These are phyloP conservation scores for Puccinia novopanici DNA, from an alignment of 1,284 basidiomycete genomes.

Conservation along the genomic window DNA sequence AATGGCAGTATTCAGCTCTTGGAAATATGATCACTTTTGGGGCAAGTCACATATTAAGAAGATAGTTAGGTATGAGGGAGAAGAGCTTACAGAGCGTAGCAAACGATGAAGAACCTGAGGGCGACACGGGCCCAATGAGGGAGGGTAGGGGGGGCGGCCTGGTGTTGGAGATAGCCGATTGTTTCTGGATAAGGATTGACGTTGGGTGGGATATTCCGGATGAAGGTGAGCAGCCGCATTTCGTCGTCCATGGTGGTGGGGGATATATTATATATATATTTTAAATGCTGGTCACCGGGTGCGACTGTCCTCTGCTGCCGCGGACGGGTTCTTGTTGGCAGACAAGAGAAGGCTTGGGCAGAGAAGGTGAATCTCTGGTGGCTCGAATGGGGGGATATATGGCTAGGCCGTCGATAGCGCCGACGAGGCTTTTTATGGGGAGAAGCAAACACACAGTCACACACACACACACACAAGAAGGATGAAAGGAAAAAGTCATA, in stretches of 20 bases:
- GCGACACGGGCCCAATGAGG: conserved; percentile 28
- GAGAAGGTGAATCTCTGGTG: no score
- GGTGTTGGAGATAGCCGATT: conserved; percentile 4
- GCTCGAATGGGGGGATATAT: no score
- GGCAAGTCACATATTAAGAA: not conserved
- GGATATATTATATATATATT: no score
- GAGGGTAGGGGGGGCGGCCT: conserved; percentile 18
- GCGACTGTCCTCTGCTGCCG: not conserved
- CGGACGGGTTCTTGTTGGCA: no score
- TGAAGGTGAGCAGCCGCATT: conserved; percentile 19
- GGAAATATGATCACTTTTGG: not conserved
- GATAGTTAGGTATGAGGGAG: not conserved
- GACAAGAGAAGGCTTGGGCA: no score
- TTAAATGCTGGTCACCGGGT: conserved; percentile 1
- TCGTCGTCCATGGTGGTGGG: conserved; percentile 15
- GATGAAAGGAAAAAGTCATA: no score
- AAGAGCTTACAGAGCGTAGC: conserved; percentile 31
- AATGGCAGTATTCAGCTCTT: no score
- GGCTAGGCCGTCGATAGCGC: no score
- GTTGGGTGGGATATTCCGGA: conserved; percentile 1
- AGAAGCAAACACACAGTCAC: no score
- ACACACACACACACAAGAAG: no score
- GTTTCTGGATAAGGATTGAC: conserved; percentile 24
- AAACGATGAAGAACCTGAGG: conserved; percentile 18
- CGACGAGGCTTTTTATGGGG: no score